Percentiles rank a stretch among this genome's conserved stretches.
Conservation (phyloP, 768 basidiomycete genomes). For the Collybiopsis luxurians region DNA sequence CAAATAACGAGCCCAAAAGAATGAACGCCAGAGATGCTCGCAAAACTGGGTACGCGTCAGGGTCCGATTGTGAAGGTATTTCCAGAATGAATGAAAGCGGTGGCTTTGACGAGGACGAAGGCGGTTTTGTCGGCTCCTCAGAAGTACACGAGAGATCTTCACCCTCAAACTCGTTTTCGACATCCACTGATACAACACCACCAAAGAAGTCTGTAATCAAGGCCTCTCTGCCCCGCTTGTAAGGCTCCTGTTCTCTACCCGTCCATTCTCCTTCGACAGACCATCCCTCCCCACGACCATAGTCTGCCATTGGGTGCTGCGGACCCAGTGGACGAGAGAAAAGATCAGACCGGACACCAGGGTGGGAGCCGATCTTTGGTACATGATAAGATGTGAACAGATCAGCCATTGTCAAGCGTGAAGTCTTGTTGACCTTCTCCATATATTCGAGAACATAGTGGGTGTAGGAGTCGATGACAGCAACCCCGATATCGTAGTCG, state of each 20-base stretch:
- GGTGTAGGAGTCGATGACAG: constrained; percentile 93
- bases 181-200: constrained; percentile 58
- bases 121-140: neutral
- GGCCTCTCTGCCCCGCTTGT: constrained; percentile 25
- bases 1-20: neutral
- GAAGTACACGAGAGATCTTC: constrained; percentile 3
- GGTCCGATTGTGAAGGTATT: neutral
- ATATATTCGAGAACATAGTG: constrained; percentile 90
- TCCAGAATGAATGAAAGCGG: too few species aligned
- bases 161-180: constrained; percentile 39
- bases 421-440: constrained; percentile 92
- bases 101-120: neutral
- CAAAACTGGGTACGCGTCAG: neutral
- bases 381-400: constrained; percentile 81
- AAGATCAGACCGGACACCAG: constrained; percentile 86
- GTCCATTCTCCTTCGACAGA: constrained; percentile 1
- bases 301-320: neutral
- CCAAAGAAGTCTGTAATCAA: constrained; percentile 69
- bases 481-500: constrained; percentile 91
- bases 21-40: neutral
- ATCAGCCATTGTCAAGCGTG: constrained; percentile 73
- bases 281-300: constrained; percentile 6
- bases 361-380: constrained; percentile 72
- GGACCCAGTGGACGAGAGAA: constrained; percentile 63
- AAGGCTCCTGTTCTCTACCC: constrained; percentile 1